Percentiles rank a stretch among this genome's conserved stretches.
Conservation (phyloP, 495 filamentous ascomycete species). For the Cercophora scortea region DNA sequence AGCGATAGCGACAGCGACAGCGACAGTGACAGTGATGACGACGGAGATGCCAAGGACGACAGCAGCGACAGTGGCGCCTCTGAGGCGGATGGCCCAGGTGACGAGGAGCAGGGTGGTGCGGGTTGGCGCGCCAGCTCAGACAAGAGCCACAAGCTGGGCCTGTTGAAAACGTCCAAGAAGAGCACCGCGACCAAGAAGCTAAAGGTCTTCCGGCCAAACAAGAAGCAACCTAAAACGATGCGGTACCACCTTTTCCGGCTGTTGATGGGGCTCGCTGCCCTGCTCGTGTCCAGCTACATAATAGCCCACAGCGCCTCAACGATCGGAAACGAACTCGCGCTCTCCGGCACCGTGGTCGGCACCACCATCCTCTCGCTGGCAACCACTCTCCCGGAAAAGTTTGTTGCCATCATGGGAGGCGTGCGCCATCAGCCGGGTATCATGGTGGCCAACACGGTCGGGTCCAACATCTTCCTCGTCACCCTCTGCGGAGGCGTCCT, state of each 20-base stretch:
- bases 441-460: slow-evolving; percentile 46
- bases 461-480: slow-evolving; percentile 49
- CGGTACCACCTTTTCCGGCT: slow-evolving; percentile 37
- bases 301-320: slow-evolving; percentile 33
- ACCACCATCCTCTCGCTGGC: slow-evolving; percentile 48
- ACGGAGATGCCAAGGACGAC: slow-evolving; percentile 5
- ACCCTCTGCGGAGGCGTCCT: slow-evolving; percentile 43
- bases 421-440: slow-evolving; percentile 39
- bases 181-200: background rate
- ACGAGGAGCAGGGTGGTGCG: slow-evolving; percentile 7
- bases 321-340: slow-evolving; percentile 28
- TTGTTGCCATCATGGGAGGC: slow-evolving; percentile 41
- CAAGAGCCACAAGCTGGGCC: background rate
- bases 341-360: slow-evolving; percentile 43
- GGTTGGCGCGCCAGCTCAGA: background rate
- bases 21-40: slow-evolving; percentile 21
- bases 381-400: slow-evolving; percentile 51
- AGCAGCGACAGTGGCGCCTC: background rate
- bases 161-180: background rate
- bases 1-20: slow-evolving; percentile 24
- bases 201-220: slow-evolving; percentile 1
- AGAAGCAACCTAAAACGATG: slow-evolving; percentile 9
- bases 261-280: slow-evolving; percentile 37
- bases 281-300: slow-evolving; percentile 43
- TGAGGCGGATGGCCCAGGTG: background rate